Evolutionary conservation across 306 rosid species (phyloP).

Genomic region (Begonia fuchsioides): DNA sequence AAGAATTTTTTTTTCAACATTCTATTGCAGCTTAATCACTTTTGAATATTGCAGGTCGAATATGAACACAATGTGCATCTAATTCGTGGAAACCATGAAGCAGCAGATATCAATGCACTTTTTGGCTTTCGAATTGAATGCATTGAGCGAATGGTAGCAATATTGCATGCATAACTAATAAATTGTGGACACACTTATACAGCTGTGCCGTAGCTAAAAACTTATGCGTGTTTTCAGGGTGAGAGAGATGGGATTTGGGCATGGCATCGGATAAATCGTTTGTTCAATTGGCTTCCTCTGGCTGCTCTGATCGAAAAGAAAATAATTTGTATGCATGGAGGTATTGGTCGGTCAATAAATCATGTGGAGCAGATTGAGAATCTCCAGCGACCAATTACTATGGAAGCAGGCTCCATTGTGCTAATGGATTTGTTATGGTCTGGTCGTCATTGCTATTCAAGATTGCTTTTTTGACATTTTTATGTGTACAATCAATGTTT

Average conservation of each 20-base stretch:
- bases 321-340: slow-evolving; percentile 98
- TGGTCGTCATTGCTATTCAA: slow-evolving; percentile 21
- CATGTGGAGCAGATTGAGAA: slow-evolving; percentile 94
- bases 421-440: slow-evolving; percentile 97
- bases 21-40: neutral
- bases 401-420: slow-evolving; percentile 99
- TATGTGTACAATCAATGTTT: neutral
- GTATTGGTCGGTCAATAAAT: slow-evolving; percentile 96
- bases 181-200: slow-evolving; percentile 1
- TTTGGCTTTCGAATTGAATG: slow-evolving; percentile 98
- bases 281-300: slow-evolving; percentile 97
- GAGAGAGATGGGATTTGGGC: slow-evolving; percentile 99
- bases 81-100: slow-evolving; percentile 98
- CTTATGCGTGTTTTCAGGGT: slow-evolving; percentile 49
- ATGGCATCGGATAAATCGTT: slow-evolving; percentile 96
- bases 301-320: slow-evolving; percentile 95
- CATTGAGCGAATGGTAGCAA: slow-evolving; percentile 77
- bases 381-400: slow-evolving; percentile 93
- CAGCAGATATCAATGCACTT: slow-evolving; percentile 98
- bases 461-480: slow-evolving; percentile 9
- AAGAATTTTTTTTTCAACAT: neutral
- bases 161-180: slow-evolving; percentile 11
- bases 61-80: slow-evolving; percentile 76
- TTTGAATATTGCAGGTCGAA: slow-evolving; percentile 58
- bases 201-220: slow-evolving; percentile 10